These are phyloP conservation scores for Arabidopsis arenosa DNA, from an alignment of 345 rosid species.

Conservation along the genomic window DNA sequence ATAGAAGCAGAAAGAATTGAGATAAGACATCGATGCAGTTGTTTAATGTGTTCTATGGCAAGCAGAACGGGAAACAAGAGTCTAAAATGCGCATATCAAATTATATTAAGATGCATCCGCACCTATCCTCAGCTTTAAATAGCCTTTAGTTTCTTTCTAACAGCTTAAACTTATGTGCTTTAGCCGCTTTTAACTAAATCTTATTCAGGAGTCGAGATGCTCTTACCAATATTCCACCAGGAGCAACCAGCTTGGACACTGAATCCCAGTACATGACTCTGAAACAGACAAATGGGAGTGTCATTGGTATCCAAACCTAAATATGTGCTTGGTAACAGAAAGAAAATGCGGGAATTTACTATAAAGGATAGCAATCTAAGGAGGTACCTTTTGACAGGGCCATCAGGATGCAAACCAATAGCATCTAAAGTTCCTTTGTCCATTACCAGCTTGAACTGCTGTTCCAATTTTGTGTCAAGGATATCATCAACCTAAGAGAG, in stretches of 20 bases:
- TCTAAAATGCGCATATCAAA: not conserved
- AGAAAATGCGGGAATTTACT: not conserved
- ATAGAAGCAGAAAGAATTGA: not conserved
- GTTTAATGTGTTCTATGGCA: not conserved
- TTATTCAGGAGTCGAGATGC: slow-evolving; percentile 23
- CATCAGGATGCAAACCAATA: slow-evolving; percentile 97
- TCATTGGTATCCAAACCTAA: not conserved
- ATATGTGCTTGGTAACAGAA: not conserved
- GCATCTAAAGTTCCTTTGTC: slow-evolving; percentile 99
- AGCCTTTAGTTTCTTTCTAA: not conserved
- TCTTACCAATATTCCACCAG: slow-evolving; percentile 81
- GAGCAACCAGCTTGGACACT: slow-evolving; percentile 80
- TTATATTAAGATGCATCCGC: not conserved
- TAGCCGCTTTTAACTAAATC: not conserved
- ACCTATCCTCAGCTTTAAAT: not conserved
- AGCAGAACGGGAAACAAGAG: not conserved
- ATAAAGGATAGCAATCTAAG: not conserved
- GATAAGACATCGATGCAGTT: not conserved
- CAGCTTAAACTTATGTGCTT: not conserved
- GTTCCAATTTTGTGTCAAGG: slow-evolving; percentile 77
- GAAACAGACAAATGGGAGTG: slow-evolving; percentile 22
- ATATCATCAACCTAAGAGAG: slow-evolving; percentile 79
- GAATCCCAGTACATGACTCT: slow-evolving; percentile 97
- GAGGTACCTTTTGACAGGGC: slow-evolving; percentile 77
- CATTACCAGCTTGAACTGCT: slow-evolving; percentile 80